Percentiles rank a stretch among this genome's conserved stretches.
Conservation (phyloP, 148 eudicot genomes). For the Linanthus parryae region DNA sequence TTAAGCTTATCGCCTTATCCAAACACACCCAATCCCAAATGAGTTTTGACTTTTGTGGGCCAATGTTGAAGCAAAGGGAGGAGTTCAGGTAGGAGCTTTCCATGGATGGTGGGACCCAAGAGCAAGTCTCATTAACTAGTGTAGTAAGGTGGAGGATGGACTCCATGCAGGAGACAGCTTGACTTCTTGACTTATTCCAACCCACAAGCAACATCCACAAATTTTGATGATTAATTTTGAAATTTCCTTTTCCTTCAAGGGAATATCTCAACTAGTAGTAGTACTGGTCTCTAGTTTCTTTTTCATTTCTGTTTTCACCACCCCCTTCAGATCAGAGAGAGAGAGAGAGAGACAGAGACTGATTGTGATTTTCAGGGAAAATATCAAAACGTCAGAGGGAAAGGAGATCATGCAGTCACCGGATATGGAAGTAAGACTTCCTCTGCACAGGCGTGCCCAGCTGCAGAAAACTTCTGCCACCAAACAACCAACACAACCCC, state of each 20-base stretch:
- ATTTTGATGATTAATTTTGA: neutral
- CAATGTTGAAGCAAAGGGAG: too few relatives aligned
- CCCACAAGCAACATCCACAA: neutral
- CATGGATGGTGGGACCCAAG: too few relatives aligned
- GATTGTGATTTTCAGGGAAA: conserved; percentile 9
- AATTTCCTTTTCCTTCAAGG: neutral
- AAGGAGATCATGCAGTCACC: conserved; percentile 21
- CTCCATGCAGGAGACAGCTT: conserved; percentile 40
- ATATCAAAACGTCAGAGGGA: conserved; percentile 16
- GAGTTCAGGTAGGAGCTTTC: too few relatives aligned
- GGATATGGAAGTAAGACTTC: conserved; percentile 6
- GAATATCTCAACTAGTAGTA: too few relatives aligned
- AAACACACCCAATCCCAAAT: too few relatives aligned
- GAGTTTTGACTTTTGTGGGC: too few relatives aligned
- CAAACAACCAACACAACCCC: too few relatives aligned
- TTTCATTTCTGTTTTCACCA: conserved; percentile 5
- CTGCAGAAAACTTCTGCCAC: conserved; percentile 20
- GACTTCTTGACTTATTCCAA: conserved; percentile 11
- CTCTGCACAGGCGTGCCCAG: conserved; percentile 19
- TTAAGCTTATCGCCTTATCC: too few relatives aligned
- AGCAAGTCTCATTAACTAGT: too few relatives aligned
- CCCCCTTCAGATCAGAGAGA: too few relatives aligned
- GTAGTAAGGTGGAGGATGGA: conserved; percentile 13
- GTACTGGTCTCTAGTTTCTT: too few relatives aligned
- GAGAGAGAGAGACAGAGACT: too few relatives aligned